Base-by-base conservation (phyloP, 345 rosid species). In the Citrus unshiu region DNA sequence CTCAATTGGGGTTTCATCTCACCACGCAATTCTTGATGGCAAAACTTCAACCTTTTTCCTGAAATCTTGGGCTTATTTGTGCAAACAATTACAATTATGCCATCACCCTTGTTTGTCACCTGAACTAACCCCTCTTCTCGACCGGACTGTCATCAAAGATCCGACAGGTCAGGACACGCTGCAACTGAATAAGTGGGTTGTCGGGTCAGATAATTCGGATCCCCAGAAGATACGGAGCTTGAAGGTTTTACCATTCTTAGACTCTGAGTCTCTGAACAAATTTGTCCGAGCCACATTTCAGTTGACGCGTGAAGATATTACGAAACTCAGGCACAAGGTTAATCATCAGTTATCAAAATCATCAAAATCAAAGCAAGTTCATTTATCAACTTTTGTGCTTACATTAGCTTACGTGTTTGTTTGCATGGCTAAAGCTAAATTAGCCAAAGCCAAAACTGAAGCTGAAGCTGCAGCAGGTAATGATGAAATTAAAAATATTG, bases 361-460 rank as follows among this genome's bases (percentile, higher is more conserved):
- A 39, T 6, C n/a, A 37, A 37, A 22, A 27, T 13, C 51, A 2
- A 4, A 21, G 14, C 54, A 29, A 6, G 74, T 74, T n/a, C 84
- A 74, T 39, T 79, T 87, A 51, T 83, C 87, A 5, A 75, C 81
- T 24, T 84, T 83, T 3, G 86, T 83, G 0, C 29, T 86, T 6
- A 32, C 83, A 0, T 18, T 21, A 18, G 85, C 83, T 1, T 84
- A 83, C 40, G 1, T 67, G 2, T 35, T 60, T 19, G 64, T 76
- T 29, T 83, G 87, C 43, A 2, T 79, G 3, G 66, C 78, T 6
- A 81, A 75, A 59, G 75, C 84, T 1, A 73, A 49, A 24, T 81
- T 80, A 30, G 78, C 72, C 0, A 76, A 73, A 0, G 21, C 5
- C 30, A 69, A 76, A 12, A 46, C 51, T 37, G 51, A 46, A 46